A percentile compares a stretch with the other conserved stretches of the same genome.
Evolutionary conservation across 1,284 basidiomycete genomes (phyloP).

Genomic region (Cryptococcus sp.): DNA sequence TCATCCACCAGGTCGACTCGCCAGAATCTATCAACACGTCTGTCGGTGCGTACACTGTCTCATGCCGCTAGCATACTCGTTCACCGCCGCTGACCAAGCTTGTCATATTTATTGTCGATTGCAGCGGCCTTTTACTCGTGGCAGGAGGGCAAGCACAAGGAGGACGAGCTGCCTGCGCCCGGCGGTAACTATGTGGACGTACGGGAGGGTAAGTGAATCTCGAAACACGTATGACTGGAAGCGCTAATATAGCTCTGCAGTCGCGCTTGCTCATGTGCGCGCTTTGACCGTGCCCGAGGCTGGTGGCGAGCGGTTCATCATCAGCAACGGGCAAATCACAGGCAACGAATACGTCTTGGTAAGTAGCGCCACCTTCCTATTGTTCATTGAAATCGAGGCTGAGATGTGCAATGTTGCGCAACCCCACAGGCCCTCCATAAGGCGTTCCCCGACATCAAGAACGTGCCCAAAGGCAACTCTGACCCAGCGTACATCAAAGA

Average conservation of each 20-base stretch:
- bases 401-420: neutral
- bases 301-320: constrained; percentile 63
- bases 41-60: constrained; percentile 33
- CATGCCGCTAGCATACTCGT: no score
- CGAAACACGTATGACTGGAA: neutral
- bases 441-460: constrained; percentile 34
- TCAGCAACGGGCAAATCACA: constrained; percentile 49
- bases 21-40: constrained; percentile 62
- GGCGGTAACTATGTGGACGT: constrained; percentile 63
- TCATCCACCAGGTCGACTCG: constrained; percentile 59
- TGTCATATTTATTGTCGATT: constrained; percentile 14
- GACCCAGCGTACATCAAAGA: neutral
- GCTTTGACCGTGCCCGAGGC: constrained; percentile 63
- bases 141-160: constrained; percentile 51
- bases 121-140: constrained; percentile 49
- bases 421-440: constrained; percentile 27
- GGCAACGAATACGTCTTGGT: constrained; percentile 42
- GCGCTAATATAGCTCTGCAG: constrained; percentile 18
- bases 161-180: constrained; percentile 45
- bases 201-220: constrained; percentile 42
- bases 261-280: constrained; percentile 62
- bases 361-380: constrained; percentile 1
- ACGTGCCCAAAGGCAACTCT: constrained; percentile 39
- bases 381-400: neutral
- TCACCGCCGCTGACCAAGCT: no score